A percentile compares a stretch with the other conserved stretches of the same genome.
These are phyloP conservation scores for Jaapia argillacea DNA, from an alignment of 768 basidiomycete species.

Conservation along the genomic window DNA sequence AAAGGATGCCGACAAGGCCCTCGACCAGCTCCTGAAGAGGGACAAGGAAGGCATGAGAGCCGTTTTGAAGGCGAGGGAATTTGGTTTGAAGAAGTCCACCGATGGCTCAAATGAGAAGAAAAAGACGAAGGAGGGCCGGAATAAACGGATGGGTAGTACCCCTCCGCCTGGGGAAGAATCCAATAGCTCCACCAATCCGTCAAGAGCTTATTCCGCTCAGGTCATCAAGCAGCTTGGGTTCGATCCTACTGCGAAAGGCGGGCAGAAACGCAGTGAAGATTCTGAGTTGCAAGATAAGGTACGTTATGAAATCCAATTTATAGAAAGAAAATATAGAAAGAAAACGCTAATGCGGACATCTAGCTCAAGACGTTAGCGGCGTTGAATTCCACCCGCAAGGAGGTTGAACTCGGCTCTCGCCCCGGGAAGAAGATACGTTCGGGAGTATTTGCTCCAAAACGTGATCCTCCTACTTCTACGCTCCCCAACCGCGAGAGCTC, in stretches of 20 bases:
- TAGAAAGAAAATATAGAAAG: background rate
- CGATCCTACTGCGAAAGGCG: slow-evolving; percentile 56
- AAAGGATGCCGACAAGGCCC: slow-evolving; percentile 47
- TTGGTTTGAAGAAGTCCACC: slow-evolving; percentile 16
- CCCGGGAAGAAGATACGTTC: slow-evolving; percentile 59
- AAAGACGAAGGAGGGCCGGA: slow-evolving; percentile 11
- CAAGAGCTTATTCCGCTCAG: slow-evolving; percentile 48
- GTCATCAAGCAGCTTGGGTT: slow-evolving; percentile 70
- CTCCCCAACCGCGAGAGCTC: too few relatives aligned
- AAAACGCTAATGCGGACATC: background rate
- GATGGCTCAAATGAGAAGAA: slow-evolving; percentile 18
- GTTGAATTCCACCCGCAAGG: slow-evolving; percentile 37
- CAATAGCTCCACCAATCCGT: slow-evolving; percentile 4
- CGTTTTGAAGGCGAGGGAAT: slow-evolving; percentile 51
- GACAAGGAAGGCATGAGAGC: slow-evolving; percentile 63
- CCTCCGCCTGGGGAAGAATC: slow-evolving; percentile 9
- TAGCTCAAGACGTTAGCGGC: slow-evolving; percentile 51
- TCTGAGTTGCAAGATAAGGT: slow-evolving; percentile 51
- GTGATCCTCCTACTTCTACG: slow-evolving; percentile 13
- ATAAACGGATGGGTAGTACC: slow-evolving; percentile 8
- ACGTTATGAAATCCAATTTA: slow-evolving; percentile 7
- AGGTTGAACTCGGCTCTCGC: slow-evolving; percentile 48
- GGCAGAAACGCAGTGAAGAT: slow-evolving; percentile 30
- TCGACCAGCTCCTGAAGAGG: slow-evolving; percentile 50
- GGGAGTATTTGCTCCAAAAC: slow-evolving; percentile 38